phyloP scores from a whole-genome alignment of 2,329 filamentous ascomycete species.

The Trichophaea hybrida region DNA sequence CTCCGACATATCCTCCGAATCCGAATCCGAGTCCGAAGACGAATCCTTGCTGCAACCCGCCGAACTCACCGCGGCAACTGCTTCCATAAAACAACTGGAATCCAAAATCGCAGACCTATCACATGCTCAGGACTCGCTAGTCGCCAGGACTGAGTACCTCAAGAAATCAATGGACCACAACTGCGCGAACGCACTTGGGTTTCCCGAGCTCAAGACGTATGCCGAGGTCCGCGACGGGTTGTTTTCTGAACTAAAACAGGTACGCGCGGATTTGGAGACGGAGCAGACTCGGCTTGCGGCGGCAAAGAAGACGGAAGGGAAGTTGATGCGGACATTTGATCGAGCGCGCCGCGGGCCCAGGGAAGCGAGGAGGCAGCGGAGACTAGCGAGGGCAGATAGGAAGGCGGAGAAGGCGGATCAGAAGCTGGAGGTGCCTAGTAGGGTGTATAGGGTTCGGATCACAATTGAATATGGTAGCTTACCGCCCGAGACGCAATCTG shows the following conservation, averaged over 20 bases:
- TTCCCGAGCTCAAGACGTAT: neutral
- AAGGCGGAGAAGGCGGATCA: conserved; percentile 27
- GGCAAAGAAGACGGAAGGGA: conserved; percentile 25
- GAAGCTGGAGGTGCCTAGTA: conserved; percentile 22
- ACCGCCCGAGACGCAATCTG: conserved; percentile 31
- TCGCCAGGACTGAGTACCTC: conserved; percentile 23
- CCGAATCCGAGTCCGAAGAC: conserved; percentile 18
- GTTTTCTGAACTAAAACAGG: neutral
- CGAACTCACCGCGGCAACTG: conserved; percentile 25
- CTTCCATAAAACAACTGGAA: conserved; percentile 21
- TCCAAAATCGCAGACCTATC: conserved; percentile 25
- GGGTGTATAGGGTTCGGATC: conserved; percentile 30
- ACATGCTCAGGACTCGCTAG: conserved; percentile 18
- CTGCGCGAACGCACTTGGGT: neutral
- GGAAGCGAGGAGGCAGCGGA: conserved; percentile 21
- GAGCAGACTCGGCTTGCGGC: conserved; percentile 27
- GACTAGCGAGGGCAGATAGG: conserved; percentile 27
- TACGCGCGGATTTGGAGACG: conserved; percentile 21
- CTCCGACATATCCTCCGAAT: conserved; percentile 29
- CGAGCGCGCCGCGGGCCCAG: conserved; percentile 22
- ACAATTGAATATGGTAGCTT: conserved; percentile 31
- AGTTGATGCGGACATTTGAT: conserved; percentile 16
- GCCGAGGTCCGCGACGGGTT: neutral
- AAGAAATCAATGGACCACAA: conserved; percentile 1
- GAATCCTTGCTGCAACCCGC: conserved; percentile 29